Conservation (phyloP, 208 protist genomes). For the Hexamita inflata region DNA sequence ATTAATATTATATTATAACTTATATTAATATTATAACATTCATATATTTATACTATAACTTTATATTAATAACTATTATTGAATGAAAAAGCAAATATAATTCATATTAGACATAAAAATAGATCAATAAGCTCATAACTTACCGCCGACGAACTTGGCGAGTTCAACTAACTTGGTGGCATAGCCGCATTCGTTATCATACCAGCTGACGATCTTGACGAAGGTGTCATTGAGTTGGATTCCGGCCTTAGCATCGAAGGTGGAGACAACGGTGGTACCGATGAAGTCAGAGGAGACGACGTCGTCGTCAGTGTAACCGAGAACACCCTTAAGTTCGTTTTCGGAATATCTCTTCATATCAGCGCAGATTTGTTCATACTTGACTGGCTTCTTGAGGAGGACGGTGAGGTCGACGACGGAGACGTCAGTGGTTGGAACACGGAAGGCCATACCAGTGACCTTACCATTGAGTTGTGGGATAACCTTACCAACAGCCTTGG, state of each 20-base stretch:
- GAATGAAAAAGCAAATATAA: too few relatives aligned
- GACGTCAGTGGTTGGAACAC: slow-evolving; percentile 87
- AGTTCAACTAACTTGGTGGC: slow-evolving; percentile 42
- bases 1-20: too few relatives aligned
- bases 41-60: too few relatives aligned
- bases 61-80: too few relatives aligned
- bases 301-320: slow-evolving; percentile 90
- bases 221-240: slow-evolving; percentile 67
- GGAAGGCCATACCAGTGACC: slow-evolving; percentile 88
- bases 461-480: slow-evolving; percentile 65
- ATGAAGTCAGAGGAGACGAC: slow-evolving; percentile 94
- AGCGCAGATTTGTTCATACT: slow-evolving; percentile 81
- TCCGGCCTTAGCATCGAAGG: slow-evolving; percentile 90
- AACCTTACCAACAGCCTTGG: slow-evolving; percentile 88
- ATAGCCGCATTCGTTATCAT: slow-evolving; percentile 55
- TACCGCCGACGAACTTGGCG: not conserved
- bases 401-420: slow-evolving; percentile 93
- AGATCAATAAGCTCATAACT: too few relatives aligned
- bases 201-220: slow-evolving; percentile 50
- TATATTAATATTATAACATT: too few relatives aligned
- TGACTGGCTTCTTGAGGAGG: slow-evolving; percentile 64
- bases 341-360: slow-evolving; percentile 69
- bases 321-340: slow-evolving; percentile 70
- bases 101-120: too few relatives aligned
- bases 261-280: slow-evolving; percentile 70